These are phyloP conservation scores for Plasmopara viticola DNA, from an alignment of 352 stramenopile species.

Conservation along the genomic window DNA sequence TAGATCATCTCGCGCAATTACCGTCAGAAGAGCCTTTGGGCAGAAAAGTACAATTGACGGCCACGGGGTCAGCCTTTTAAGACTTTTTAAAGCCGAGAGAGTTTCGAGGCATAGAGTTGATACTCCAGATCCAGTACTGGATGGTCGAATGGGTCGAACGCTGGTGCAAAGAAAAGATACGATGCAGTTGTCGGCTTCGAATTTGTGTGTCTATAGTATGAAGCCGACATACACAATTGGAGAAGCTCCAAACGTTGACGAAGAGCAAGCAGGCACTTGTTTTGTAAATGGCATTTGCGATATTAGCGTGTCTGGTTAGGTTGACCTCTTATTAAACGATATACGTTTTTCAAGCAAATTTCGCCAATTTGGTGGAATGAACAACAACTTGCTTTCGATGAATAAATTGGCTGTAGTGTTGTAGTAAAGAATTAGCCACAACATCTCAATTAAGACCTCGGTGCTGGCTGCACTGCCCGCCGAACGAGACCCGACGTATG, in stretches of 20 bases:
- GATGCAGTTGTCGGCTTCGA: too few species aligned
- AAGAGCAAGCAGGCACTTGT: too few species aligned
- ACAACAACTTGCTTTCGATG: conserved; percentile 27
- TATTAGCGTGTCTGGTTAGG: conserved; percentile 7
- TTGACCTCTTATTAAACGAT: conserved; percentile 53
- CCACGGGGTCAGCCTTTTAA: conserved; percentile 13
- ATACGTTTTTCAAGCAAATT: conserved; percentile 60
- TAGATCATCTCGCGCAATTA: conserved; percentile 44
- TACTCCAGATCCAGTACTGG: conserved; percentile 21
- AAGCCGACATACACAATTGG: conserved; percentile 8
- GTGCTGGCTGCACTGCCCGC: too few species aligned
- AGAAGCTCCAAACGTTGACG: too few species aligned
- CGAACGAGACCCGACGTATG: too few species aligned
- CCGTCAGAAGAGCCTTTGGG: conserved; percentile 34
- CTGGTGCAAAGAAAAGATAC: too few species aligned
- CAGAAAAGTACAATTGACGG: conserved; percentile 17
- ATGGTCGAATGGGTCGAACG: conserved; percentile 30
- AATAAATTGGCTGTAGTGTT: conserved; percentile 32
- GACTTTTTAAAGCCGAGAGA: conserved; percentile 31
- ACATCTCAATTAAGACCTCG: too few species aligned
- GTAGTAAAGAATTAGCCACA: conserved; percentile 44
- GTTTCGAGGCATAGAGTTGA: conserved; percentile 6
- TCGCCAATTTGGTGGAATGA: conserved; percentile 20
- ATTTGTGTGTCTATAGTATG: too few species aligned
- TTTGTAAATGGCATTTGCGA: too few species aligned